A percentile compares a stretch with the other conserved stretches of the same genome.
phyloP scores from a whole-genome alignment of 2,329 filamentous ascomycete species.

The Aspergillus sp. region DNA sequence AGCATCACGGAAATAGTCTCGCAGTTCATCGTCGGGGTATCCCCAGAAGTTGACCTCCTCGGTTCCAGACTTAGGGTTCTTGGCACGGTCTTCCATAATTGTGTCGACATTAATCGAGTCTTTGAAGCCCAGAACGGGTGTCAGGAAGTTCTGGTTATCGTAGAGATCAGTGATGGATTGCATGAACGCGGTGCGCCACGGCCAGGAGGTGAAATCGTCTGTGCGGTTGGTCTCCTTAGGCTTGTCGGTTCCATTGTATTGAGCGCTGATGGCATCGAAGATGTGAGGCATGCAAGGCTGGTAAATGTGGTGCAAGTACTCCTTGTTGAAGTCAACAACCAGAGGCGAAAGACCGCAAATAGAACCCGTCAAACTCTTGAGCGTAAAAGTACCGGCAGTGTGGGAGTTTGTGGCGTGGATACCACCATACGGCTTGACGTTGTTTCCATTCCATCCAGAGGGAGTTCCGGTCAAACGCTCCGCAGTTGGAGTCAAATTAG shows the following conservation, averaged over 20 bases:
- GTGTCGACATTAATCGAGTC: constrained; percentile 14
- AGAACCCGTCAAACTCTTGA: constrained; percentile 39
- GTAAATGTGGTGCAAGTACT: constrained; percentile 37
- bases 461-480: constrained; percentile 16
- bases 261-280: constrained; percentile 15
- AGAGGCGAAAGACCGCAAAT: constrained; percentile 38
- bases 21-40: constrained; percentile 25
- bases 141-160: constrained; percentile 20
- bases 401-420: constrained; percentile 36
- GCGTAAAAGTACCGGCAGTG: constrained; percentile 38
- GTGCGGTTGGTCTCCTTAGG: constrained; percentile 1
- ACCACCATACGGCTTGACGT: constrained; percentile 26
- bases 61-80: constrained; percentile 4
- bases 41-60: constrained; percentile 29
- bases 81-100: constrained; percentile 1
- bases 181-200: constrained; percentile 23
- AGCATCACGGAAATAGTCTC: constrained; percentile 28
- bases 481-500: constrained; percentile 20
- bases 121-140: constrained; percentile 18
- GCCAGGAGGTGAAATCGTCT: constrained; percentile 18
- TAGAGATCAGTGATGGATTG: constrained; percentile 23
- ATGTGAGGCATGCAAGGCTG: constrained; percentile 40
- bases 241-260: constrained; percentile 9
- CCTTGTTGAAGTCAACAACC: constrained; percentile 38
- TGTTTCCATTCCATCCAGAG: constrained; percentile 11